Evolutionary conservation across 306 rosid genomes (phyloP), one percentile per base, ranked within the genome.

Genomic region (Gastrolobium villosum): DNA sequence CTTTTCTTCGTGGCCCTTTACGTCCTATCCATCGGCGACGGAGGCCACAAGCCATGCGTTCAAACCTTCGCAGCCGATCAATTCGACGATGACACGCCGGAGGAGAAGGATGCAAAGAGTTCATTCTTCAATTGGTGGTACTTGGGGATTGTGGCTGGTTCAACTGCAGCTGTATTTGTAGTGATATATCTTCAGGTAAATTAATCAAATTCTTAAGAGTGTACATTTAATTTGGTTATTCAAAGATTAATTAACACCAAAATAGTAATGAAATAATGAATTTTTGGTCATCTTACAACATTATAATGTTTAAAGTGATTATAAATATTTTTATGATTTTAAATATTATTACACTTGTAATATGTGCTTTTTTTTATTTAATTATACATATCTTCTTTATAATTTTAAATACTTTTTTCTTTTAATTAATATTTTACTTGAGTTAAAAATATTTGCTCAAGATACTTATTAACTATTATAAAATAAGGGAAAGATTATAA

Each of bases 11-110:
- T 79, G 26, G 89, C 87, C 0, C 91, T 93, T 46, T 88, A 93
- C 73, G 77, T 85, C 46, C 31, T 90, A 0, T 82, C 98, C 5
- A 46, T 93, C 2, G 98, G 96, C 1, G 89, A 88, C 68, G 98
- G 96, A 0, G 98, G 98, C 0, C 96, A 90, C 67, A 87, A 76
- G 73, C 98, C 98, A 0, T 90, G 96, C 10, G 97, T 87, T 2
- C 96, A 90, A 43, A 93, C 98, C 5, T 93, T 93, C 30, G 98
- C 98, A 4, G 98, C 98, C 44, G 96, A 90, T 68, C 96, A 93
- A 6, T 93, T 90, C n/a, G 85, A 87, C 15, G 96, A 93, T 3
- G 88, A 81, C 37, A 65, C 94, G 3, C 68, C 83, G 7, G 90
- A 86, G 43, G 86, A 88, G 57, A 93, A 82, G 59, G 77, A 74